Base-by-base conservation (phyloP, 306 rosid species). In the Castanopsis chinensis region DNA sequence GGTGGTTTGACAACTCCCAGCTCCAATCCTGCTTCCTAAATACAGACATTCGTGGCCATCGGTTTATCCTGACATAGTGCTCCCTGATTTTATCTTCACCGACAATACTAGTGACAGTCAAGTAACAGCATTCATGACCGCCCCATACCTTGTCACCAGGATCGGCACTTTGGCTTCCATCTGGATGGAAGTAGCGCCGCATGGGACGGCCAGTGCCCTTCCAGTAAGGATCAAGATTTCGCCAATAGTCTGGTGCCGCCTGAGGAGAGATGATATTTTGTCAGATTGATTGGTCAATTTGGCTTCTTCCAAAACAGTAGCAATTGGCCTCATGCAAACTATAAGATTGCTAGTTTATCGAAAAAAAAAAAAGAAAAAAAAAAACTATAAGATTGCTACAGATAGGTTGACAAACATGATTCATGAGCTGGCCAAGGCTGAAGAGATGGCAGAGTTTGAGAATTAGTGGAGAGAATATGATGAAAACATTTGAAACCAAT, bases 31-130 rank as follows among this genome's bases (percentile, higher is more conserved):
- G 76, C 17, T 79, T 85, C 74, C 89, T 68, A 3, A 75, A 79
- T 28, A 88, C 91, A 0, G 55, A 72, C 88, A 88, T 73, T 56
- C 65, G 19, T 0, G 89, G 88, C 91, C 89, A 81, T 78, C 85
- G 75, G 82, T 88, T 88, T 78, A 88, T 88, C 76, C 91, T 78
- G 14, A 88, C 91, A 28, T 88, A 88, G 78, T 88, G 91, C 53
- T 85, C 83, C 77, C 91, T 85, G 55, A 85, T 85, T 33, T 35
- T 64, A 20, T 68, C 85, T 15, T 83, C 87, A 7, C 78, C 84
- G 10, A 78, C 35, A 27, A 53, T 17, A 56, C 86, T 81, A 23
- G 91, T 85, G 5, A 88, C 84, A 4, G 72, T 70, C 35, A 72
- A 85, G 59, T 79, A 85, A 69, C 79, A 88, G 76, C 81, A 55